Evolutionary conservation across 768 basidiomycete species (phyloP).

Genomic region (Clavaria fumosa): DNA sequence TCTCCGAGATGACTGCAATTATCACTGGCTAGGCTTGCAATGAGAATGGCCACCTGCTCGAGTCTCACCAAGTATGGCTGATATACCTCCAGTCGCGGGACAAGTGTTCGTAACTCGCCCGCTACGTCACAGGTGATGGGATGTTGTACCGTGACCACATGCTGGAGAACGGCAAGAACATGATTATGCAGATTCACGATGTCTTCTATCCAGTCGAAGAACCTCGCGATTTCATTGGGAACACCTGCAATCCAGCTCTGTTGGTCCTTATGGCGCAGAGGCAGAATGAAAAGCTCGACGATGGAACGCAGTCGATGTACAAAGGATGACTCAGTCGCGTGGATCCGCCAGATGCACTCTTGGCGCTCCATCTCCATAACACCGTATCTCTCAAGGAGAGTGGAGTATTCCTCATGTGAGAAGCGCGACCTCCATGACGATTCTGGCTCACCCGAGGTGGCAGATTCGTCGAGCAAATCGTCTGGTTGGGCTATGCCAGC

Average conservation of each 20-base stretch:
- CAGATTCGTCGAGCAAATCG: conserved; percentile 4
- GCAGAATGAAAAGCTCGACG: conserved; percentile 58
- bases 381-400: conserved; percentile 26
- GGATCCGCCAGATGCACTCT: conserved; percentile 52
- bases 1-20: conserved; percentile 60
- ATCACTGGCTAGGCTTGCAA: conserved; percentile 36
- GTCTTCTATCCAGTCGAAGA: conserved; percentile 84
- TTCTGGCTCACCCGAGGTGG: no score
- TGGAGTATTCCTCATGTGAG: conserved; percentile 17
- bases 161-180: conserved; percentile 35
- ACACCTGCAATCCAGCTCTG: conserved; percentile 72
- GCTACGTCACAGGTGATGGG: conserved; percentile 39
- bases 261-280: conserved; percentile 56
- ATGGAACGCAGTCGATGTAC: conserved; percentile 50
- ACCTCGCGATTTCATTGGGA: conserved; percentile 46
- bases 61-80: conserved; percentile 75
- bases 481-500: conserved; percentile 1
- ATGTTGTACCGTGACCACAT: conserved; percentile 25
- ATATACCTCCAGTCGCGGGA: conserved; percentile 62
- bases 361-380: conserved; percentile 44
- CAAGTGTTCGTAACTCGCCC: conserved; percentile 40
- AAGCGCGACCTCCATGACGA: conserved; percentile 26
- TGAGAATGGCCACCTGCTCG: conserved; percentile 37
- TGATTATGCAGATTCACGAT: conserved; percentile 64
- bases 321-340: conserved; percentile 52